These are phyloP conservation scores for Yamadazyma laniorum DNA, from an alignment of 805 yeast species.

Conservation along the genomic window DNA sequence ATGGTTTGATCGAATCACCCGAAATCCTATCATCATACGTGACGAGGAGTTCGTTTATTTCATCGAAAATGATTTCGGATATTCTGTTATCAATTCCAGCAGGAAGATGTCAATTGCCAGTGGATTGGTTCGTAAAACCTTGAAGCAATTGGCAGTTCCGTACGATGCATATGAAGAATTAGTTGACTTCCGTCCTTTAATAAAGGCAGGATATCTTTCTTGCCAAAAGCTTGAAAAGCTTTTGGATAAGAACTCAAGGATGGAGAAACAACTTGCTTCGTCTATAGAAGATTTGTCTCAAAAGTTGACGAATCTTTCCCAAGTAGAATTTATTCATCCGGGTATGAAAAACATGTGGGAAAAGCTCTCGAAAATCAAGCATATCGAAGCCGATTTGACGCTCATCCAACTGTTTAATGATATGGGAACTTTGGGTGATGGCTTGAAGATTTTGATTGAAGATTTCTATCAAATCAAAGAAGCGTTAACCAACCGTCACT, in stretches of 20 bases:
- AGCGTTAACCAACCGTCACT: slow-evolving; percentile 86
- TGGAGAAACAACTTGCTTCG: slow-evolving; percentile 50
- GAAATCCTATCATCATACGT: slow-evolving; percentile 75
- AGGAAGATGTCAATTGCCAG: slow-evolving; percentile 65
- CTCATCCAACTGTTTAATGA: slow-evolving; percentile 69
- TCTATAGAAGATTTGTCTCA: slow-evolving; percentile 49
- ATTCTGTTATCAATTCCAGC: slow-evolving; percentile 58
- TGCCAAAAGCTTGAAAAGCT: slow-evolving; percentile 53
- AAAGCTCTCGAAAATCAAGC: slow-evolving; percentile 66
- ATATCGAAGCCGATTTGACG: slow-evolving; percentile 72
- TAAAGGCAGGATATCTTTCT: slow-evolving; percentile 67
- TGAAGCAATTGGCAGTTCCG: slow-evolving; percentile 90
- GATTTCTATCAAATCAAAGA: slow-evolving; percentile 90
- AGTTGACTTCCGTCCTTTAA: slow-evolving; percentile 82
- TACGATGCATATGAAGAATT: slow-evolving; percentile 81
- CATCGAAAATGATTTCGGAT: slow-evolving; percentile 71
- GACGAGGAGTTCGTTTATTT: slow-evolving; percentile 89
- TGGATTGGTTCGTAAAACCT: slow-evolving; percentile 82
- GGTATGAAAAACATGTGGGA: slow-evolving; percentile 81
- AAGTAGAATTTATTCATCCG: slow-evolving; percentile 49
- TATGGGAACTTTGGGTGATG: slow-evolving; percentile 75
- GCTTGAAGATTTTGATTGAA: slow-evolving; percentile 56
- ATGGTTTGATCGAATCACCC: slow-evolving; percentile 78
- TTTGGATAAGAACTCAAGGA: slow-evolving; percentile 55
- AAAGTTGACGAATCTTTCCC: slow-evolving; percentile 39